These are phyloP conservation scores for Cenchrus fungigraminus DNA, from an alignment of 176 grass and related monocot genomes.

Conservation along the genomic window DNA sequence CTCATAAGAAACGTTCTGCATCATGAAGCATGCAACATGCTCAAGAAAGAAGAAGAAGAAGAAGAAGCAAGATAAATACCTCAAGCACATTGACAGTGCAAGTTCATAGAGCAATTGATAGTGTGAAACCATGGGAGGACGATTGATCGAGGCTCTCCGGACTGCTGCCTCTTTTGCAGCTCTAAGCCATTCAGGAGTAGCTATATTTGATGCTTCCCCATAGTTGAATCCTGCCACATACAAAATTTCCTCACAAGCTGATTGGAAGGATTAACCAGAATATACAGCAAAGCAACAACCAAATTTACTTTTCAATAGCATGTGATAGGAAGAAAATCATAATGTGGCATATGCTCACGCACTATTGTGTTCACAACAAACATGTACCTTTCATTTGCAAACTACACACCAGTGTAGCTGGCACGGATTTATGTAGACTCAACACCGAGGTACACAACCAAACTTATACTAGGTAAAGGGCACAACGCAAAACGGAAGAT, in stretches of 20 bases:
- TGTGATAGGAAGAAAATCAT: not conserved
- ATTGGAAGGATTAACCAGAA: slow-evolving; percentile 8
- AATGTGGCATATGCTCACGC: slow-evolving; percentile 2
- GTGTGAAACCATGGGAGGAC: slow-evolving; percentile 85
- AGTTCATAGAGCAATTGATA: slow-evolving; percentile 91
- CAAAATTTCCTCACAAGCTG: slow-evolving; percentile 17
- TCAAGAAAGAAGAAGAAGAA: not conserved
- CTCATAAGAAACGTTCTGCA: not conserved
- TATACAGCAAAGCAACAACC: not conserved
- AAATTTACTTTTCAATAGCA: slow-evolving; percentile 24
- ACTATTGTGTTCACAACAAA: not conserved
- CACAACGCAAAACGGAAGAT: not conserved
- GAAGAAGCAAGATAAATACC: slow-evolving; percentile 49
- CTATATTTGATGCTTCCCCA: slow-evolving; percentile 92
- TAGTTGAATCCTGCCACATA: slow-evolving; percentile 86
- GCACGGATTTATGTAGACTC: not conserved
- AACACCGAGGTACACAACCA: slow-evolving; percentile 14
- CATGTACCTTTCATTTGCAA: slow-evolving; percentile 19
- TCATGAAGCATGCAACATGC: slow-evolving; percentile 29
- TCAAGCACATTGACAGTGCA: slow-evolving; percentile 74
- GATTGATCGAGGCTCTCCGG: slow-evolving; percentile 90
- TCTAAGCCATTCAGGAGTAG: slow-evolving; percentile 92
- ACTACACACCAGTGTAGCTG: not conserved
- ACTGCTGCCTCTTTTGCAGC: slow-evolving; percentile 93
- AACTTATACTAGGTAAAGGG: slow-evolving; percentile 15